phyloP scores from a whole-genome alignment of 2,329 filamentous ascomycete species.

The Fusarium newnesense region DNA sequence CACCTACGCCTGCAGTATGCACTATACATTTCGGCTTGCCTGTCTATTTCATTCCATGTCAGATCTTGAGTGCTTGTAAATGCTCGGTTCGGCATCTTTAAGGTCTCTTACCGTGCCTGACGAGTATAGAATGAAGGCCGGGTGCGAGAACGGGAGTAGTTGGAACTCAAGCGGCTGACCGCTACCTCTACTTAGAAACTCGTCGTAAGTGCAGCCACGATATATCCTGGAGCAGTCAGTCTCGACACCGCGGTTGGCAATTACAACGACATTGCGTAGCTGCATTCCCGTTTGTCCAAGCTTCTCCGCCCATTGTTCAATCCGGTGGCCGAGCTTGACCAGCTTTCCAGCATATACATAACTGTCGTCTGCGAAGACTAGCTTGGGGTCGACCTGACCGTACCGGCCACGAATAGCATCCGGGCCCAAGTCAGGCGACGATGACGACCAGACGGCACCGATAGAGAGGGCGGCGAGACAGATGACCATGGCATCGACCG shows the following conservation, averaged over 20 bases:
- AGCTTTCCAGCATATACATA: not conserved
- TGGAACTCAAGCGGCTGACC: not conserved
- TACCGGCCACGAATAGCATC: not conserved
- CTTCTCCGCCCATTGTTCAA: not conserved
- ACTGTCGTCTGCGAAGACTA: not conserved
- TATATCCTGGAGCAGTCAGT: not conserved
- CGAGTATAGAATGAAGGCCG: not conserved
- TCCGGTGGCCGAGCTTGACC: not conserved
- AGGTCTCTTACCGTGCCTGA: not conserved
- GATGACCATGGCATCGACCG: not conserved
- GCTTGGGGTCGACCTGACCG: not conserved
- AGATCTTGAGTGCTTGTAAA: too few relatives aligned
- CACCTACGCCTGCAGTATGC: not conserved
- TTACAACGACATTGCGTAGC: not conserved
- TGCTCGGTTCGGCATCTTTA: not conserved
- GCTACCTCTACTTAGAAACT: not conserved
- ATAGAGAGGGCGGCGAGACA: not conserved
- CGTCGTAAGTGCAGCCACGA: not conserved
- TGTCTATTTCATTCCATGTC: not conserved
- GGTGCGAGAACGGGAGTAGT: not conserved
- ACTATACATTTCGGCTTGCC: not conserved
- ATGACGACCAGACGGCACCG: not conserved
- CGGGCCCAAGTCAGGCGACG: not conserved
- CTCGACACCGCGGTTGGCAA: not conserved
- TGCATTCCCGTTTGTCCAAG: not conserved